Base-by-base conservation (phyloP, 108 stramenopile genomes). In the Cyclotella atomus region DNA sequence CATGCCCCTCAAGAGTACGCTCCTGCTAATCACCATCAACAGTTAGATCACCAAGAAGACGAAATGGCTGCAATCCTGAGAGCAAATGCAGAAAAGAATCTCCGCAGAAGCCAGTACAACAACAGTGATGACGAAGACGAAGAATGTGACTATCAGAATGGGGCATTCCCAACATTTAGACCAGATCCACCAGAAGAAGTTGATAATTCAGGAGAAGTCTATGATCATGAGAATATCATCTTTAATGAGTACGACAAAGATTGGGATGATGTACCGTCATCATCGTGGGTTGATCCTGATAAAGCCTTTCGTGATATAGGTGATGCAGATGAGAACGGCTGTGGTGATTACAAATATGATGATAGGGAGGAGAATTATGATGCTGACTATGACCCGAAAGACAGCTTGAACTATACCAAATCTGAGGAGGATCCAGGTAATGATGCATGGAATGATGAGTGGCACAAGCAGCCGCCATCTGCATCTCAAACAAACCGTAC, bases 21-120 rank as follows among this genome's bases (percentile, higher is more conserved):
- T n/a, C n/a, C n/a, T n/a, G n/a, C n/a, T n/a, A n/a, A n/a, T n/a
- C n/a, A n/a, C n/a, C n/a, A n/a, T n/a, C n/a, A n/a, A n/a, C n/a
- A n/a, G n/a, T n/a, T n/a, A n/a, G n/a, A n/a, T n/a, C n/a, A n/a
- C 3, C 49, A 60, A 14, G 47, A 71, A n/a, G 32, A 71, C 19
- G 46, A 71, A 17, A 57, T 59, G 24, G 43, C 20, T 41, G 27
- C 25, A 4, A 64, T 20, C 25, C 21, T 25, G 35, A 45, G n/a
- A 28, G 43, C 36, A n/a, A n/a, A n/a, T n/a, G n/a, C n/a, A n/a
- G n/a, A n/a, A n/a, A n/a, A n/a, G n/a, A n/a, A n/a, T n/a, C n/a
- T n/a, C n/a, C n/a, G n/a, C n/a, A n/a, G 28, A 57, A 57, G 27
- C 54, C 59, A 61, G 34, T 43, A 24, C 59, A 50, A 45, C 47